phyloP scores from a whole-genome alignment of 495 filamentous ascomycete genomes.

The Penicillium pancosmium region DNA sequence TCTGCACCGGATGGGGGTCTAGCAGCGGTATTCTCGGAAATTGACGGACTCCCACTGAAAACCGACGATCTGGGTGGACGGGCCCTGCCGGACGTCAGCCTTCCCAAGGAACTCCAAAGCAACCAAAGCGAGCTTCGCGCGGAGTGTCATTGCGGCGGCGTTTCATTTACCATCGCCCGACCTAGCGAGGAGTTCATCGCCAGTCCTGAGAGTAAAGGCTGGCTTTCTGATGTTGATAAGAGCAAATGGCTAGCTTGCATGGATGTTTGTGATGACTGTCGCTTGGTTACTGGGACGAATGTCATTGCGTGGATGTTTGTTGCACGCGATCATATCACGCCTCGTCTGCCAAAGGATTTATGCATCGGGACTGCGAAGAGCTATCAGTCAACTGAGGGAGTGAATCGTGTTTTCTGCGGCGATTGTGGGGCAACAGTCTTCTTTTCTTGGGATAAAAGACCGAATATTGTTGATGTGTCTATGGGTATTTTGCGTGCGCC shows the following conservation, averaged over 20 bases:
- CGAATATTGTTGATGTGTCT: conserved; percentile 52
- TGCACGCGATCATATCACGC: conserved; percentile 23
- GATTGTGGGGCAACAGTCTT: conserved; percentile 56
- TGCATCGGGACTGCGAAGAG: conserved; percentile 48
- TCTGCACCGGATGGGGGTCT: conserved; percentile 51
- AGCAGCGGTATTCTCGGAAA: conserved; percentile 33
- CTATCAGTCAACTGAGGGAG: conserved; percentile 47
- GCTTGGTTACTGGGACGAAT: conserved; percentile 46
- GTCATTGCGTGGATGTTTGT: conserved; percentile 51
- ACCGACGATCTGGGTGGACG: conserved; percentile 21
- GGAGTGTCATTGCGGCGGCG: conserved; percentile 55
- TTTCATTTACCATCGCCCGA: conserved; percentile 43
- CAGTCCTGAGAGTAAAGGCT: conserved; percentile 34
- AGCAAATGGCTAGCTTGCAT: conserved; percentile 43
- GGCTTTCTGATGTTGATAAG: conserved; percentile 42
- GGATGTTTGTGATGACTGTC: conserved; percentile 57
- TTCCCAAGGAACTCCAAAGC: neutral
- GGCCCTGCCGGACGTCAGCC: neutral
- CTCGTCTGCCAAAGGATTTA: conserved; percentile 29
- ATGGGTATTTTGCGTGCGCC: conserved; percentile 50
- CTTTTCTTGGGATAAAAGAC: conserved; percentile 43
- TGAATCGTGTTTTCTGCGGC: conserved; percentile 55
- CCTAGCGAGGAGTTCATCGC: conserved; percentile 33
- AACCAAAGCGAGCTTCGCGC: conserved; percentile 26
- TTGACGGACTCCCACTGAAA: conserved; percentile 28